Percentiles rank a stretch among this genome's conserved stretches.
Conservation (phyloP, 78 protist species). For the Monocercomonoides exilis region DNA sequence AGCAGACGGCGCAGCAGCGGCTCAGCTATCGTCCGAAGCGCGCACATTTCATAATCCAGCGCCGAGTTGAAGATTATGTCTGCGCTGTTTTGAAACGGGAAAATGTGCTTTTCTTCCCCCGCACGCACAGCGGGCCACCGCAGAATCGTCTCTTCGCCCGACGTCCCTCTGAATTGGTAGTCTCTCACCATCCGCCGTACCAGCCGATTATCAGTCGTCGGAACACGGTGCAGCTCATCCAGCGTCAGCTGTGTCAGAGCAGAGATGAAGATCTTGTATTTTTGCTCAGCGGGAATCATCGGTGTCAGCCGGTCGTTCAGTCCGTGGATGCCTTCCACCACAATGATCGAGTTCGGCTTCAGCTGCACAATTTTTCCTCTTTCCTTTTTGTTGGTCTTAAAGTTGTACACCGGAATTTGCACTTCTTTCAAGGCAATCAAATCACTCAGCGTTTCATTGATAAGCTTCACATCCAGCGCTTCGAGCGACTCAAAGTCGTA, state of each 20-base stretch:
- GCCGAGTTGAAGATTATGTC: conserved; percentile 40
- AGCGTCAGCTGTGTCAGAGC: conserved; percentile 39
- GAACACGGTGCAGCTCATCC: conserved; percentile 32
- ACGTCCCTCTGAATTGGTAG: conserved; percentile 29
- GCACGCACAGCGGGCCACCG: conserved; percentile 36
- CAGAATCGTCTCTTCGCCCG: conserved; percentile 6
- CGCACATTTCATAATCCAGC: conserved; percentile 36
- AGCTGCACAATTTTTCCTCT: neutral
- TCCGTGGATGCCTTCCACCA: conserved; percentile 49
- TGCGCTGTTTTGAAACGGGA: conserved; percentile 31
- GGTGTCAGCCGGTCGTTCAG: conserved; percentile 27
- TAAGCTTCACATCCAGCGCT: neutral
- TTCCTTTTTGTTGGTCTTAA: neutral
- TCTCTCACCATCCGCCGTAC: conserved; percentile 44
- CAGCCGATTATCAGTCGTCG: conserved; percentile 33
- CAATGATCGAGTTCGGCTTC: conserved; percentile 17
- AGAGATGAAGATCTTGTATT: conserved; percentile 39
- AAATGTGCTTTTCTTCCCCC: conserved; percentile 40
- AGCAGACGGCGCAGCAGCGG: conserved; percentile 22
- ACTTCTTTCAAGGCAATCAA: neutral
- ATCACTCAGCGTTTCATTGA: neutral
- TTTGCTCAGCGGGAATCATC: conserved; percentile 17
- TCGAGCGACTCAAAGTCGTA: conserved; percentile 38
- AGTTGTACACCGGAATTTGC: neutral
- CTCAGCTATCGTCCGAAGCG: neutral